Evolutionary conservation across 108 stramenopile genomes (phyloP).

Genomic region (Halocafeteria seosinensis): DNA sequence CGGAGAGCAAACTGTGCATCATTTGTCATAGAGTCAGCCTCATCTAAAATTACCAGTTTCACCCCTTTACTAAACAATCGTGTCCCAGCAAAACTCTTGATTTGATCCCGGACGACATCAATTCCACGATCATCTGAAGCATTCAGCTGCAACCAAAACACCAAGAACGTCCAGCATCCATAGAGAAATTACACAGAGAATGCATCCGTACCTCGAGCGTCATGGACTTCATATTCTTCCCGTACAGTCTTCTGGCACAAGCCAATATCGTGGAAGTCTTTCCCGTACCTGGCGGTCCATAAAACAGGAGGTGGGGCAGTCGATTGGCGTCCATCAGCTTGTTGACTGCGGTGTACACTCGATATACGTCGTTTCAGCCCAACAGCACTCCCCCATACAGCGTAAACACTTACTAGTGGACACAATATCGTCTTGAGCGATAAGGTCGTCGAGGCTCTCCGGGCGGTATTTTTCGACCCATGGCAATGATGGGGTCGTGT

Average conservation of each 20-base stretch:
- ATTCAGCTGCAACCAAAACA: not conserved
- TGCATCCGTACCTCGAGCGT: slow-evolving; percentile 68
- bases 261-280: slow-evolving; percentile 79
- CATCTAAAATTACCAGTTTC: slow-evolving; percentile 75
- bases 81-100: slow-evolving; percentile 81
- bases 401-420: slow-evolving; percentile 1
- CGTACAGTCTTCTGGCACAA: slow-evolving; percentile 79
- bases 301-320: slow-evolving; percentile 68
- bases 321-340: slow-evolving; percentile 67
- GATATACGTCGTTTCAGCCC: not conserved
- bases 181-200: slow-evolving; percentile 19
- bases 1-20: slow-evolving; percentile 80
- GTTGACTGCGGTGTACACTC: slow-evolving; percentile 3
- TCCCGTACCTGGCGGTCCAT: slow-evolving; percentile 66
- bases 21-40: slow-evolving; percentile 77
- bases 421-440: slow-evolving; percentile 79
- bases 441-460: slow-evolving; percentile 57
- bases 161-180: not conserved
- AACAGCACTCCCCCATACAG: not conserved
- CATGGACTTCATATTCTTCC: slow-evolving; percentile 55
- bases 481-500: slow-evolving; percentile 42
- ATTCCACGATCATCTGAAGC: slow-evolving; percentile 32
- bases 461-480: slow-evolving; percentile 94
- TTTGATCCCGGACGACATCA: slow-evolving; percentile 68
- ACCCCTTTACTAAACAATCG: slow-evolving; percentile 58